Base-by-base conservation (phyloP, 176 grass and related monocot genomes). In the Carex pumila region DNA sequence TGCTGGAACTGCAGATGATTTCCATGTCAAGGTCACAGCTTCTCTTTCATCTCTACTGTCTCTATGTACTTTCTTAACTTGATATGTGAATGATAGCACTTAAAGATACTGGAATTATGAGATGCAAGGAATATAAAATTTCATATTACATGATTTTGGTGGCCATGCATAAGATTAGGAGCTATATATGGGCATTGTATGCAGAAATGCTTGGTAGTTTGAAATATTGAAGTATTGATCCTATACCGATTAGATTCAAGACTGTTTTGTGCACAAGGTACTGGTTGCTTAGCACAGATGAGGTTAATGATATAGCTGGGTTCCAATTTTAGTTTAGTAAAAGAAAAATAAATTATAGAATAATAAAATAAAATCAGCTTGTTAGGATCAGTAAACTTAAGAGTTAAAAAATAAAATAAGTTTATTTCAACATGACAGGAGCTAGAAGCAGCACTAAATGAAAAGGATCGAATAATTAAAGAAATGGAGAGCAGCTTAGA, bases 401-500 rank as follows among this genome's bases (percentile, higher is more conserved):
- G n/a, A 55, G 73, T 12, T 77, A 55, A 56, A 77, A 56, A 62
- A 1, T 29, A 25, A 29, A 25, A 15, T 29, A 53, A 75, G 3
- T 53, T 63, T 63, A 10, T 75, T 75, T 75, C 39, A 45, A 65
- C 72, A 86, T 82, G 54, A 32, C 36, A 98, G 95, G 91, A 93
- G 89, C 68, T 89, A 52, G 91, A 94, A 52, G 86, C 75, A 74
- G 85, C 86, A 81, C 81, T 88, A 81, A 91, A 88, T 86, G 73
- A 82, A 83, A 93, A 90, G 85, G 93, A 95, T 57, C 87, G 89
- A 19, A 65, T 84, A 36, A 86, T 98, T 79, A 93, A 81, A 86
- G 93, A 98, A 71, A 63, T 93, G 71, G 91, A 95, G 65, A 90
- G 1, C 65, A 87, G 80, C 80, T 85, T 92, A 80, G 80, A 92